A percentile compares a stretch with the other conserved stretches of the same genome.
Conservation (phyloP, 1,139 yeast genomes). For the Sugiyamaella sp. region DNA sequence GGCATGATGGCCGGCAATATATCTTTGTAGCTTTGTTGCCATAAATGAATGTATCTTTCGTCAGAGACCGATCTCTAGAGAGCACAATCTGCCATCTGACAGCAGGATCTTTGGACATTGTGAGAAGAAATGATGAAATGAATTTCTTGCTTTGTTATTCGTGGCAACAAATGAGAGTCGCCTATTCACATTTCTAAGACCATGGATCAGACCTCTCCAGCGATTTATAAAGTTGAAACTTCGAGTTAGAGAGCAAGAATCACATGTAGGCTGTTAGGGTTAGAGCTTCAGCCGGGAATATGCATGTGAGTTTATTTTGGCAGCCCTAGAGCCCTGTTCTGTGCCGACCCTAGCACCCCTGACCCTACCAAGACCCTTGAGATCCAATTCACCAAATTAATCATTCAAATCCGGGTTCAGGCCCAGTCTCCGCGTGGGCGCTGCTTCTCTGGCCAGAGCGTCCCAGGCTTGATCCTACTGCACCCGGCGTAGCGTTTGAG, state of each 20-base stretch:
- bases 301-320: background rate
- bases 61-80: constrained; percentile 14
- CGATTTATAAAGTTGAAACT: background rate
- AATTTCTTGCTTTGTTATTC: no score
- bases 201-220: background rate
- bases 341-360: no score
- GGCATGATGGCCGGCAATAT: constrained; percentile 21
- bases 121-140: constrained; percentile 1
- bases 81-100: constrained; percentile 16
- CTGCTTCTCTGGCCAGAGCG: no score
- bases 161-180: no score
- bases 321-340: no score
- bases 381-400: no score
- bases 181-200: background rate
- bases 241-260: background rate
- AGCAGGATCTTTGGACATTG: constrained; percentile 4
- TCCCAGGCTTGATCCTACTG: no score
- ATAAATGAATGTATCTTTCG: constrained; percentile 19
- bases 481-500: no score
- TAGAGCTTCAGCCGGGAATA: background rate
- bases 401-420: no score
- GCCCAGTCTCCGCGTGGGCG: no score
- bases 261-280: background rate
- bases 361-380: no score
- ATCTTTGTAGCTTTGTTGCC: constrained; percentile 17